Base-by-base conservation (phyloP, 768 basidiomycete species). In the Gymnopilus junonius region DNA sequence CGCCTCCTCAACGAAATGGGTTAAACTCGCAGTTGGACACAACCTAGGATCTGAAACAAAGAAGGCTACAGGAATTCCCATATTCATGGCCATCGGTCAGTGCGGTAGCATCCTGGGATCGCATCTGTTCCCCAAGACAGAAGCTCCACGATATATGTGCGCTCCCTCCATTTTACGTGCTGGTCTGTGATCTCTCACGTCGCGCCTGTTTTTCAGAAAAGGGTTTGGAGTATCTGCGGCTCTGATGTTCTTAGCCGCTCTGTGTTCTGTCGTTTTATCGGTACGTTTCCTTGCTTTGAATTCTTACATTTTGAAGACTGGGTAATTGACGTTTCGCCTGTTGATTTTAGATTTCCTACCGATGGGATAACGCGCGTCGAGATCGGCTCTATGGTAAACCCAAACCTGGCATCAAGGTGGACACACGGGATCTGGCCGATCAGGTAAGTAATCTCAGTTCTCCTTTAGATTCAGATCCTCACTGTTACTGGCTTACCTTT, bases 1-100 rank as follows among this genome's bases (percentile, higher is more conserved):
- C n/a, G n/a, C n/a, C n/a, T n/a, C n/a, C 35, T 5, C 11, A 31
- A 21, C 54, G 64, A 69, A 31, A 17, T 32, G 21, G 31, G 15
- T 53, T 3, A 4, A 51, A 17, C 25, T 56, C 42, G n/a, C 59
- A 91, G 88, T 83, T 66, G 85, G 88, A 3, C 90, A 92, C 68
- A 93, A 92, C 67, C 81, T 91, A 7, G 91, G 90, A 3, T 91
- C 91, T 0, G 91, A 93, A 68, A 87, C 88, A 0, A 92, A 93
- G 74, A 86, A 85, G 59, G 91, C 91, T 0, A 85, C 90, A 0
- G 91, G 91, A 0, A 88, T 91, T 32, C 89, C 90, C 8, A 82
- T 90, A 75, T 91, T 92, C 70, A 91, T 91, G 87, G 83, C 89
- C 11, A 91, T 93, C 37, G 91, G 91, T 0, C 91, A 93, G 70